These are phyloP conservation scores for Physcia stellaris DNA, from an alignment of 495 filamentous ascomycete genomes.

Conservation along the genomic window DNA sequence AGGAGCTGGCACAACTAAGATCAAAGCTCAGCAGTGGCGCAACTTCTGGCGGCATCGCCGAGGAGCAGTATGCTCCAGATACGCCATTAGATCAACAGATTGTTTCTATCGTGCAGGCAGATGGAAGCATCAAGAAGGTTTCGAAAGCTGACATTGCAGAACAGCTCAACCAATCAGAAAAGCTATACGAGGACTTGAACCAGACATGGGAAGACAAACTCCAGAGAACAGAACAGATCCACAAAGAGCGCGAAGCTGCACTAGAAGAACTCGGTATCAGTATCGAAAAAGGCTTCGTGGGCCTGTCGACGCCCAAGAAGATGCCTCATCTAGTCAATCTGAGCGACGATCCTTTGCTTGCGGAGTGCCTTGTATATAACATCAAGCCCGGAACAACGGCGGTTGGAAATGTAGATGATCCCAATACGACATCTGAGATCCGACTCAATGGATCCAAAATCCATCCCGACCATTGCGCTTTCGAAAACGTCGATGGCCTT, in stretches of 20 bases:
- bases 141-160: conserved; percentile 98
- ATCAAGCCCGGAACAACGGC: conserved; percentile 89
- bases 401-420: conserved; percentile 80
- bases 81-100: conserved; percentile 92
- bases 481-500: conserved; percentile 81
- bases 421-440: conserved; percentile 72
- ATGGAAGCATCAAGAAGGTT: conserved; percentile 84
- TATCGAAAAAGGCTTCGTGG: conserved; percentile 96
- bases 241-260: conserved; percentile 91
- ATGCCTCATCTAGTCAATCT: conserved; percentile 99
- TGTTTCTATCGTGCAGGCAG: conserved; percentile 77
- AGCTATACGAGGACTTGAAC: conserved; percentile 90
- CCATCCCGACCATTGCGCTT: conserved; percentile 79
- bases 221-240: conserved; percentile 86
- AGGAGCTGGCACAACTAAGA: conserved; percentile 76
- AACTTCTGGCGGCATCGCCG: conserved; percentile 32
- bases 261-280: conserved; percentile 95
- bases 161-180: conserved; percentile 89
- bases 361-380: conserved; percentile 96
- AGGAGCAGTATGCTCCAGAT: conserved; percentile 78
- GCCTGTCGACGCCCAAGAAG: conserved; percentile 90
- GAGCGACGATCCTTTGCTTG: conserved; percentile 87
- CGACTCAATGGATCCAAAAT: conserved; percentile 90
- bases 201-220: conserved; percentile 98
- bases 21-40: conserved; percentile 69